These are phyloP conservation scores for Glomus cerebriforme DNA, from an alignment of 192 early-diverging fungal species.

Conservation along the genomic window DNA sequence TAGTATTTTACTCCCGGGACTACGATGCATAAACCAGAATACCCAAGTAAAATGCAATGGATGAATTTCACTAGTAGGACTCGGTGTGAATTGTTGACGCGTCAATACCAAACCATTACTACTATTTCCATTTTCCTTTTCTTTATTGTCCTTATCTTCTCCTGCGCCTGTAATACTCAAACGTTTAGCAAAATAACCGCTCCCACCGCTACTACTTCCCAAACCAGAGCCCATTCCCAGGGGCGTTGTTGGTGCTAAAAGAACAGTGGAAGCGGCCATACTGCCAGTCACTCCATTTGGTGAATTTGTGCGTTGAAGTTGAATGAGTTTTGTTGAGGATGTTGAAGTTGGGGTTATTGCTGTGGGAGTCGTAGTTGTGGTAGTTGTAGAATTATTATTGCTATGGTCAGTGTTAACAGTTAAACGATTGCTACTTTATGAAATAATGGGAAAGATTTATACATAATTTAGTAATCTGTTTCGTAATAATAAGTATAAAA, in stretches of 20 bases:
- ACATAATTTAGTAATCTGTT: background rate
- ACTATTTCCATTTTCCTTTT: constrained; percentile 32
- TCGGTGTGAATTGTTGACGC: constrained; percentile 31
- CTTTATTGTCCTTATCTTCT: constrained; percentile 28
- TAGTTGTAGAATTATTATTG: background rate
- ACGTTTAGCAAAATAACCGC: constrained; percentile 26
- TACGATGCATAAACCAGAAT: constrained; percentile 94
- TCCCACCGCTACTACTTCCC: background rate
- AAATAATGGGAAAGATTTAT: background rate
- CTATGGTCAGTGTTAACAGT: constrained; percentile 31
- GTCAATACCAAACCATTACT: constrained; percentile 29
- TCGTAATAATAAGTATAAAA: too few relatives aligned
- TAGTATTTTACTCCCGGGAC: constrained; percentile 79
- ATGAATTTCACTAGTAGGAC: constrained; percentile 50
- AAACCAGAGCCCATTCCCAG: constrained; percentile 6
- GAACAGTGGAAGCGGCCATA: constrained; percentile 23
- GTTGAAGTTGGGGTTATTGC: constrained; percentile 20
- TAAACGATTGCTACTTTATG: constrained; percentile 25
- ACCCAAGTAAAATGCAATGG: constrained; percentile 83
- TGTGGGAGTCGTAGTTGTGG: constrained; percentile 24
- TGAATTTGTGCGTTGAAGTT: constrained; percentile 32
- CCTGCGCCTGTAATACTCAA: constrained; percentile 4
- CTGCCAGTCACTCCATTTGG: constrained; percentile 22
- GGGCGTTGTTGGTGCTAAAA: constrained; percentile 31
- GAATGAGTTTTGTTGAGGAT: constrained; percentile 32